Conservation (phyloP, 805 yeast genomes). For the Starmera quercuum region DNA sequence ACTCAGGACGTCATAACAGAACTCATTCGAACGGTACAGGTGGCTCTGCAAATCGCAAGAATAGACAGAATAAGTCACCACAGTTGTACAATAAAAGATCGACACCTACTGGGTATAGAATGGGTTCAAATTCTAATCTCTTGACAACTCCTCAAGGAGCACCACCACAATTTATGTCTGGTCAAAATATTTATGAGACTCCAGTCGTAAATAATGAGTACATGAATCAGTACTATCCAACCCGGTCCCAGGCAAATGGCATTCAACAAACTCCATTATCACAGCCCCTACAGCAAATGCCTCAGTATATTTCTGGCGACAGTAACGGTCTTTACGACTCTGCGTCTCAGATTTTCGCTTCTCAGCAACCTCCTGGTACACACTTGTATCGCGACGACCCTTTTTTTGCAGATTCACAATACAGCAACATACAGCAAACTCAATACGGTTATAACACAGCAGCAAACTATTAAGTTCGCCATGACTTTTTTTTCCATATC, state of each 20-base stretch:
- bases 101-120: not conserved
- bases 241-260: not conserved
- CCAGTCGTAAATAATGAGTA: not conserved
- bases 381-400: not conserved
- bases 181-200: not conserved
- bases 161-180: not conserved
- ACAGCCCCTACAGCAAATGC: not conserved
- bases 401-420: not conserved
- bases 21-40: constrained; percentile 14
- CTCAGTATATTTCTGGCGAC: not conserved
- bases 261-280: not conserved
- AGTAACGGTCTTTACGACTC: not conserved
- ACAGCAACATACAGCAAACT: not conserved
- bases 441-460: not conserved
- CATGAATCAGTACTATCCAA: not conserved
- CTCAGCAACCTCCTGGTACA: not conserved
- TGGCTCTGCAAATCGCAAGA: not conserved
- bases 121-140: not conserved
- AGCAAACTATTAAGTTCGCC: too few relatives aligned
- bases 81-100: not conserved
- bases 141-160: not conserved
- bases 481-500: too few relatives aligned
- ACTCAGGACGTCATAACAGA: constrained; percentile 14
- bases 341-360: not conserved
- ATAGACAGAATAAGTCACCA: not conserved